These are phyloP conservation scores for Daldinia grandis DNA, from an alignment of 495 filamentous ascomycete species.

Conservation along the genomic window DNA sequence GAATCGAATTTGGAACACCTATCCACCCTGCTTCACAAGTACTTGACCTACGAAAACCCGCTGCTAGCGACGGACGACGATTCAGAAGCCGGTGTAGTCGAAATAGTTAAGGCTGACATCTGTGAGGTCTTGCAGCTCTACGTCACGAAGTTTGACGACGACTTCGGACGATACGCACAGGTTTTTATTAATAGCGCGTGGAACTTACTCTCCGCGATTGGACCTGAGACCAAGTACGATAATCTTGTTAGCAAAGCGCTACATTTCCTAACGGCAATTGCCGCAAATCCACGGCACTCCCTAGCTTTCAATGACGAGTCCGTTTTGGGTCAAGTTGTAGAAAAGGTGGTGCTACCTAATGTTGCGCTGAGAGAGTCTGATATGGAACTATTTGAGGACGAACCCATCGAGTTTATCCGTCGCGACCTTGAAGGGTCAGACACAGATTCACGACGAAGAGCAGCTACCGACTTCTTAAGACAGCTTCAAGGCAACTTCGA, in stretches of 20 bases:
- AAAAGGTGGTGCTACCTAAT: slow-evolving; percentile 95
- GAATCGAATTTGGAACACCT: slow-evolving; percentile 83
- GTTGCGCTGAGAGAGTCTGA: slow-evolving; percentile 89
- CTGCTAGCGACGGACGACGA: slow-evolving; percentile 84
- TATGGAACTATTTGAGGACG: slow-evolving; percentile 95
- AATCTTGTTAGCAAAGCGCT: slow-evolving; percentile 93
- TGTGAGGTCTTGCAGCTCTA: slow-evolving; percentile 88
- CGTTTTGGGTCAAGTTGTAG: slow-evolving; percentile 81
- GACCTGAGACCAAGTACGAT: slow-evolving; percentile 90
- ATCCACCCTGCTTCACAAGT: slow-evolving; percentile 84
- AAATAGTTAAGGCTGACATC: slow-evolving; percentile 88
- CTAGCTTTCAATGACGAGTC: slow-evolving; percentile 81
- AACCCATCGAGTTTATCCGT: slow-evolving; percentile 98
- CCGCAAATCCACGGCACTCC: slow-evolving; percentile 77
- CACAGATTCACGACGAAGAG: slow-evolving; percentile 87
- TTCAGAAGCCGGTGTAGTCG: slow-evolving; percentile 81
- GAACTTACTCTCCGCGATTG: slow-evolving; percentile 85
- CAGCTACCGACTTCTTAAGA: slow-evolving; percentile 91
- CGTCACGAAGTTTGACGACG: slow-evolving; percentile 92
- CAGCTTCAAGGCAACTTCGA: slow-evolving; percentile 90
- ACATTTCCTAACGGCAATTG: slow-evolving; percentile 91
- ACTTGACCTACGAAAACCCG: slow-evolving; percentile 86
- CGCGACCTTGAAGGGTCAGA: slow-evolving; percentile 96
- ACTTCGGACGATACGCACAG: slow-evolving; percentile 77
- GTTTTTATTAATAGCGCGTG: slow-evolving; percentile 89